Base-by-base conservation (phyloP, 306 rosid species). In the Carpinus viminea region DNA sequence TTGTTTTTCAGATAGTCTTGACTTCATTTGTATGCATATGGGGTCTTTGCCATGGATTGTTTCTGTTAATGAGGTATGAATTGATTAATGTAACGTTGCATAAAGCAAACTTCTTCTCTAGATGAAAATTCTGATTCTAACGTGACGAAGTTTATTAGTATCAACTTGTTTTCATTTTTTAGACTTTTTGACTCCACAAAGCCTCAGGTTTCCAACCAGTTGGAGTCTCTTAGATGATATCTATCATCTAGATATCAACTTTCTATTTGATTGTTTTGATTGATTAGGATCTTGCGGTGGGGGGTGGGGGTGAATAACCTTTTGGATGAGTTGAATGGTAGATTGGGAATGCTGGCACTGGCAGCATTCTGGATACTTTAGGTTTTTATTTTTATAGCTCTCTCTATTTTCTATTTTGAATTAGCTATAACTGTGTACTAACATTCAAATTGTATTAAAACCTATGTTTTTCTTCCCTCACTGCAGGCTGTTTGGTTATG, bases 401-500 rank as follows among this genome's bases (percentile, higher is more conserved):
- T 72, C 47, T 54, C 47, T 54, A 21, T 50, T 81, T 60, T 77
- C 76, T 24, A 57, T 68, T 43, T 81, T 76, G 20, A 38, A 62
- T 45, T 68, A 48, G n/a, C 31, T 31, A 54, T 41, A 18, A 13
- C 75, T 45, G 16, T 7, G 5, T 70, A 5, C 60, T 79, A 43
- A 59, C 56, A 66, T 65, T 18, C 8, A n/a, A 62, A 74, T 18
- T 71, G 64, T 68, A 54, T 52, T 48, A 47, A 3, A 46, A 59
- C 60, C 24, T n/a, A 17, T 20, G 26, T 1, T n/a, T 43, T 47
- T 16, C 11, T 6, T 12, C 46, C 46, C 59, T 76, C 20, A 15
- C 66, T 87, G 72, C 89, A 95, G 99, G 98, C 98, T 78, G 91
- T 90, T 70, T 96, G 99, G 99, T 97, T 96, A 59, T 96, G 99